A percentile compares a stretch with the other conserved stretches of the same genome.
Conservation (phyloP, 2,329 filamentous ascomycete genomes). For the Aspergillus proliferans region DNA sequence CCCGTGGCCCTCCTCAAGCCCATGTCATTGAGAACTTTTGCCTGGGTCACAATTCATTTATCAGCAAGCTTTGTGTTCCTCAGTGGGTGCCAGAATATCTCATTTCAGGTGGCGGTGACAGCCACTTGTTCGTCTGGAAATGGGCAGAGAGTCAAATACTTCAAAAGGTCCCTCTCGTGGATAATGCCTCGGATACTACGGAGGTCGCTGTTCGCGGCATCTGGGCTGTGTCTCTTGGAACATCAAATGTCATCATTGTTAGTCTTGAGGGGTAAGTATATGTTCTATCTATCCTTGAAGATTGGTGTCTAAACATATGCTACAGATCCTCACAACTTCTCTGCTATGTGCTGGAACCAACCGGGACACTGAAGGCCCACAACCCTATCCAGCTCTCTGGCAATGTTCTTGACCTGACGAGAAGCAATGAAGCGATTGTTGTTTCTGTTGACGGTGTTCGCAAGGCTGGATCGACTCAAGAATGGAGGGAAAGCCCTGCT, state of each 20-base stretch:
- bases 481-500: slow-evolving; percentile 21
- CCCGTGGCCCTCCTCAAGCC: slow-evolving; percentile 70
- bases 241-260: slow-evolving; percentile 39
- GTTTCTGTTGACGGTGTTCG: slow-evolving; percentile 53
- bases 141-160: slow-evolving; percentile 52
- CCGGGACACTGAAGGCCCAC: slow-evolving; percentile 46
- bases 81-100: slow-evolving; percentile 53
- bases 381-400: slow-evolving; percentile 54
- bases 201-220: slow-evolving; percentile 48
- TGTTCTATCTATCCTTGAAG: not conserved
- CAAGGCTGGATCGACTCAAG: slow-evolving; percentile 44
- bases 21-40: slow-evolving; percentile 88
- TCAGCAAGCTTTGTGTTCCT: slow-evolving; percentile 68
- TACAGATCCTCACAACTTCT: slow-evolving; percentile 61
- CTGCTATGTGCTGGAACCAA: slow-evolving; percentile 51
- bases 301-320: slow-evolving; percentile 4
- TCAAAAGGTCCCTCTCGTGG: slow-evolving; percentile 24
- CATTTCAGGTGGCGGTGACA: slow-evolving; percentile 81
- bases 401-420: slow-evolving; percentile 57
- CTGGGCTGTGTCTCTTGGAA: slow-evolving; percentile 35
- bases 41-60: slow-evolving; percentile 78
- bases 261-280: slow-evolving; percentile 54
- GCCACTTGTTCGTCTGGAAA: slow-evolving; percentile 72
- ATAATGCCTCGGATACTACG: slow-evolving; percentile 12
- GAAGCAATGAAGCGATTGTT: slow-evolving; percentile 29